Base-by-base conservation (phyloP, 148 eudicot genomes). In the Rhododendron ovatum region DNA sequence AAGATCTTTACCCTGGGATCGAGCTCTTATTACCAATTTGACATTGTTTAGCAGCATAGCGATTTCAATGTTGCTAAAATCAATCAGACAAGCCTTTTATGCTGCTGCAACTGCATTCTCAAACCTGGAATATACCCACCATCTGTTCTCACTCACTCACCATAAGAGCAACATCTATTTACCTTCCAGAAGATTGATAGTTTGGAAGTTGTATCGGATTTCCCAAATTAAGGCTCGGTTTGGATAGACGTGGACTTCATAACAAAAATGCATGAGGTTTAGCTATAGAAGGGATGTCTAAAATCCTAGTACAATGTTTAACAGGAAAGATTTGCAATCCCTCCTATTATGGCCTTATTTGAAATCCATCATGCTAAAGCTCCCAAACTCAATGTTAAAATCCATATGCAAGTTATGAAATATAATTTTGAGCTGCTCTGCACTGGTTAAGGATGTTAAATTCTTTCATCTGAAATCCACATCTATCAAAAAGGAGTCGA, bases 51-150 rank as follows among this genome's bases (percentile, higher is more conserved):
- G 87, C 82, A 89, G 80, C 90, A 84, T 82, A 63, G 88, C 89
- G 35, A 87, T 75, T 85, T 91, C 93, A 71, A 87, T 71, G 87
- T 80, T 90, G 75, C 78, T 77, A 76, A 28, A 83, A 86, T 89
- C 91, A 69, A 87, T 74, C 86, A 39, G 77, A 11, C 86, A 80
- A 18, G 92, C 92, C 85, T 90, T 86, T 71, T 90, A 92, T 53
- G 86, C 91, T 35, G 89, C 88, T 33, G 86, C 86, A 63, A 84
- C 85, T 47, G 92, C 93, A 86, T 89, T 91, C 77, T 90, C 89
- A 82, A 91, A 91, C 88, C 91, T 91, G 89, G 86, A 87, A 87
- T 61, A 74, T 24, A 51, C 80, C 55, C 43, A 63, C 33, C 12
- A 47, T 28, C 39, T 28, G 43, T 26, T 28, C 35, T 55, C 73